Evolutionary conservation across 805 yeast species (phyloP).

Genomic region (Suhomyces vadensis): DNA sequence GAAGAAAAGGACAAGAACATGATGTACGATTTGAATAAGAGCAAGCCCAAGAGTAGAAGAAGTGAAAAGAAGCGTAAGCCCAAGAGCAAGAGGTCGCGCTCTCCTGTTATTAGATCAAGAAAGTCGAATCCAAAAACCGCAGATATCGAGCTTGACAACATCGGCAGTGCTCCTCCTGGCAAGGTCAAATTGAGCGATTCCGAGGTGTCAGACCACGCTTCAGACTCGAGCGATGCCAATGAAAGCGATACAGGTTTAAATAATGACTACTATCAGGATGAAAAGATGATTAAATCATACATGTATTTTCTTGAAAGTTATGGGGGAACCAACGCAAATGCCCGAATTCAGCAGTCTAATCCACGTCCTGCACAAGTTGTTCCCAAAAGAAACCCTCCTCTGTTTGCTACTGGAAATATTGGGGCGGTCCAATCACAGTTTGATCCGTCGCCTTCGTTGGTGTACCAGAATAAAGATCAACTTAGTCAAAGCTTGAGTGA

Average conservation of each 20-base stretch:
- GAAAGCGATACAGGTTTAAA: slow-evolving; percentile 31
- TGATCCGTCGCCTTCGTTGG: slow-evolving; percentile 19
- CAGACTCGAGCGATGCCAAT: slow-evolving; percentile 19
- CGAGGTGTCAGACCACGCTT: slow-evolving; percentile 7
- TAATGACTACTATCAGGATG: slow-evolving; percentile 58
- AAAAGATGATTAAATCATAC: slow-evolving; percentile 90
- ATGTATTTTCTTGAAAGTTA: slow-evolving; percentile 85
- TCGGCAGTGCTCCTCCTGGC: slow-evolving; percentile 12
- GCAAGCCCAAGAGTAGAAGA: slow-evolving; percentile 14
- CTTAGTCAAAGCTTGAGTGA: slow-evolving; percentile 20
- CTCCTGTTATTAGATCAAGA: slow-evolving; percentile 1
- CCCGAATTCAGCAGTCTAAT: not conserved
- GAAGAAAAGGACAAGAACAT: slow-evolving; percentile 55
- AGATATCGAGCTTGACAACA: slow-evolving; percentile 17
- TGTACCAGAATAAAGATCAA: slow-evolving; percentile 10
- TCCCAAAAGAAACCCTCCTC: not conserved
- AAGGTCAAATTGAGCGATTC: slow-evolving; percentile 12
- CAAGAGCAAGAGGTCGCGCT: slow-evolving; percentile 9
- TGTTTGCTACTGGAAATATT: not conserved
- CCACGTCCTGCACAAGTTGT: not conserved
- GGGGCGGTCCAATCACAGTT: slow-evolving; percentile 5
- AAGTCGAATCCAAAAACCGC: not conserved
- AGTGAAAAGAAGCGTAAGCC: slow-evolving; percentile 10
- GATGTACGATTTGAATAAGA: slow-evolving; percentile 35
- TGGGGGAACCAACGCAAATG: slow-evolving; percentile 31